phyloP scores from a whole-genome alignment of 345 rosid species.

The Syzygium oleosum region DNA sequence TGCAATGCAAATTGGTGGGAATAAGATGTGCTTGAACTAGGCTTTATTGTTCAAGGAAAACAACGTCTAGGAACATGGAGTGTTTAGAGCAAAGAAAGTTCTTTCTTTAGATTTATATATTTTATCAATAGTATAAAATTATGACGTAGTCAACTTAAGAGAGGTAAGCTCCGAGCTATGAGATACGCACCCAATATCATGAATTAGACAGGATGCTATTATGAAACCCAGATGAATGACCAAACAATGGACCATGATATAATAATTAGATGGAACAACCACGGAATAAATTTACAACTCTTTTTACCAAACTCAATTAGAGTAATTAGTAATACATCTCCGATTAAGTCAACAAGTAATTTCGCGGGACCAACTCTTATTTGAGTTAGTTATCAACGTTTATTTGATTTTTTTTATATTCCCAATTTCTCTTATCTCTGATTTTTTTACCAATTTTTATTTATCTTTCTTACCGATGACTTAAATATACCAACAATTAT shows the following conservation, averaged over 20 bases:
- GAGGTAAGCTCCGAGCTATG: background rate
- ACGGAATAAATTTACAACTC: background rate
- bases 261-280: background rate
- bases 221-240: background rate
- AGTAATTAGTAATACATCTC: background rate
- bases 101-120: background rate
- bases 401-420: background rate
- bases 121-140: background rate
- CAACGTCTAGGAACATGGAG: background rate
- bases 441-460: too few relatives aligned
- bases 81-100: background rate
- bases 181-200: background rate
- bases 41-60: background rate
- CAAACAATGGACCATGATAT: too few relatives aligned
- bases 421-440: background rate
- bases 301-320: background rate
- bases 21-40: background rate
- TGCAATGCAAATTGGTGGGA: background rate
- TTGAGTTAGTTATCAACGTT: background rate
- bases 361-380: background rate
- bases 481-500: background rate
- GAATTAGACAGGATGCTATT: too few relatives aligned
- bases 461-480: background rate
- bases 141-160: background rate
- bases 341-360: background rate